Evolutionary conservation across 1,139 yeast species (phyloP).

Genomic region (Kazachstania sp.): DNA sequence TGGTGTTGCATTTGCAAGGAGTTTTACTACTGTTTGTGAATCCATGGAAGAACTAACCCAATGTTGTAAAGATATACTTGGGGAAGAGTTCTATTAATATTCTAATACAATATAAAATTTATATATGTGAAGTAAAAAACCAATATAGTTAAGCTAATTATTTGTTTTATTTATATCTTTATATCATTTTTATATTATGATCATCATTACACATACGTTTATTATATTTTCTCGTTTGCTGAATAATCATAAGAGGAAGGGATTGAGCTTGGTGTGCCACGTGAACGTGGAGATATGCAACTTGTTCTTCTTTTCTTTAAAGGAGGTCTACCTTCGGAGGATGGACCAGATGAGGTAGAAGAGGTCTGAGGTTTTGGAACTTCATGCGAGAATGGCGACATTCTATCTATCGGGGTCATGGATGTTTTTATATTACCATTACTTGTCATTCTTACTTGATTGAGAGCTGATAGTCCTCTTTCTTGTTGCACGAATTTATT

Average conservation of each 20-base stretch:
- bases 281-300: constrained; percentile 15
- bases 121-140: background rate
- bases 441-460: background rate
- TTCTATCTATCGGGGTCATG: constrained; percentile 9
- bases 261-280: constrained; percentile 1
- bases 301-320: constrained; percentile 16
- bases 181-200: background rate
- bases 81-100: constrained; percentile 32
- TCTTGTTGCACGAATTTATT: background rate
- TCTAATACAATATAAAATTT: background rate
- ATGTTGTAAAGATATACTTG: constrained; percentile 37
- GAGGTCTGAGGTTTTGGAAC: background rate
- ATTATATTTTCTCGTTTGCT: background rate
- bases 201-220: background rate
- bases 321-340: constrained; percentile 2
- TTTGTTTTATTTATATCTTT: background rate
- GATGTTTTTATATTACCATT: constrained; percentile 5
- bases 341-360: background rate
- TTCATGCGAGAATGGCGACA: constrained; percentile 2
- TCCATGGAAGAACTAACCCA: constrained; percentile 36
- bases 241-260: background rate
- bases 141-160: no score
- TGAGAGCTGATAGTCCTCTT: constrained; percentile 16
- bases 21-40: constrained; percentile 40
- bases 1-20: constrained; percentile 41